phyloP scores from a whole-genome alignment of 2,329 filamentous ascomycete genomes.

The Thielaviopsis musarum region DNA sequence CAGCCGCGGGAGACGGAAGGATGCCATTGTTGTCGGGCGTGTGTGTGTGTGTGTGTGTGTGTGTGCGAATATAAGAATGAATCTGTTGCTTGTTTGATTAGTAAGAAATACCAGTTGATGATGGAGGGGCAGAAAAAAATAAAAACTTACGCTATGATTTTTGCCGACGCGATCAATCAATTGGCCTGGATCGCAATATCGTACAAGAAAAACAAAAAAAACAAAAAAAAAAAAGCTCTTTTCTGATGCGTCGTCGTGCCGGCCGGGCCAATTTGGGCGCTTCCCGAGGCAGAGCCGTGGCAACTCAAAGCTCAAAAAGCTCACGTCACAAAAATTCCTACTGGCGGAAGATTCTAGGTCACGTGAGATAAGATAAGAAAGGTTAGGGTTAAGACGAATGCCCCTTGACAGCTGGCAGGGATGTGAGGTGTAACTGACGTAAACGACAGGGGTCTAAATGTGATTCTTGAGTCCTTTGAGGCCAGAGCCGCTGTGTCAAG shows the following conservation, averaged over 20 bases:
- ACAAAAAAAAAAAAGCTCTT: too few species aligned
- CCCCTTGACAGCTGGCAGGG: too few species aligned
- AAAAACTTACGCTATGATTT: too few species aligned
- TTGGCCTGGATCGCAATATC: too few species aligned
- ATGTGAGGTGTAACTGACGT: too few species aligned
- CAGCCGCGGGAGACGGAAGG: constrained; percentile 2
- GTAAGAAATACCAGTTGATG: too few species aligned
- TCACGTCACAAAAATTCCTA: not conserved
- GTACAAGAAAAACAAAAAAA: too few species aligned
- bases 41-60: not conserved
- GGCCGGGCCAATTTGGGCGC: not conserved
- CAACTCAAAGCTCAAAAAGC: not conserved
- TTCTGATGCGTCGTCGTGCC: not conserved
- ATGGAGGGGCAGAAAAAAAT: too few species aligned
- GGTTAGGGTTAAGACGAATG: not conserved
- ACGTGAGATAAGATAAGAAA: not conserved
- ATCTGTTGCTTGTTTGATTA: not conserved
- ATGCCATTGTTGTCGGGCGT: not conserved
- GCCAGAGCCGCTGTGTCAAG: too few species aligned
- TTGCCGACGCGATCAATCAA: too few species aligned
- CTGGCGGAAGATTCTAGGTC: not conserved
- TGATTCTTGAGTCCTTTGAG: too few species aligned
- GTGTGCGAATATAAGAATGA: not conserved
- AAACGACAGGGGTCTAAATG: too few species aligned
- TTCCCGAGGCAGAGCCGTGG: not conserved